Evolutionary conservation across 768 basidiomycete species (phyloP).

Genomic region (Russula dissimulans): DNA sequence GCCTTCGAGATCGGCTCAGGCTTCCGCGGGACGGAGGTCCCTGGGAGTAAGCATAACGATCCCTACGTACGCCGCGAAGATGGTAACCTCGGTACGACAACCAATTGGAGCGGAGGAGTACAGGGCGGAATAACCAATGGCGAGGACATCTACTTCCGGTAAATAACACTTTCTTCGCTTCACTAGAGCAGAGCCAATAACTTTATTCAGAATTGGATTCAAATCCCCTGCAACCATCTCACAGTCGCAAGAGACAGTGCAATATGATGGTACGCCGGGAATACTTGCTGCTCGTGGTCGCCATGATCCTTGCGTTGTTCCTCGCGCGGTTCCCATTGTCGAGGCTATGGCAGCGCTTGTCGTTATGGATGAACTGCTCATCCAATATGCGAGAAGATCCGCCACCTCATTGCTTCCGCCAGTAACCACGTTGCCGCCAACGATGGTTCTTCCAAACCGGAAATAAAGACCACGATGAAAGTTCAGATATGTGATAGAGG

Average conservation of each 20-base stretch:
- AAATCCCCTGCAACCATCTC: constrained; percentile 98
- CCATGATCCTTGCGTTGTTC: constrained; percentile 97
- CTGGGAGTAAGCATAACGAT: constrained; percentile 92
- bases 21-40: constrained; percentile 88
- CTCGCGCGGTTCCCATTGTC: constrained; percentile 94
- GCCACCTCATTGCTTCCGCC: constrained; percentile 74
- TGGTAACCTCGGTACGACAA: constrained; percentile 71
- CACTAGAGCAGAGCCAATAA: not conserved
- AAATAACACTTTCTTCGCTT: constrained; percentile 19
- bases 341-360: constrained; percentile 97
- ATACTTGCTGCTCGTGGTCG: constrained; percentile 84
- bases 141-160: constrained; percentile 97
- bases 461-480: not conserved
- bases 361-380: constrained; percentile 86
- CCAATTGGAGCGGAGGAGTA: constrained; percentile 96
- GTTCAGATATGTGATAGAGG: constrained; percentile 5
- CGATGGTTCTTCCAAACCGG: constrained; percentile 49
- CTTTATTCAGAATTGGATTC: constrained; percentile 68
- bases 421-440: constrained; percentile 81
- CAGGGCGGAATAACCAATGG: constrained; percentile 98
- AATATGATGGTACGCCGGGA: constrained; percentile 88
- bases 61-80: constrained; percentile 56
- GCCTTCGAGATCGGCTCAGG: constrained; percentile 97
- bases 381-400: constrained; percentile 76
- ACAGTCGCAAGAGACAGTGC: constrained; percentile 79